Evolutionary conservation across 1,284 basidiomycete species (phyloP).

Genomic region (Leccinum fuscescens): DNA sequence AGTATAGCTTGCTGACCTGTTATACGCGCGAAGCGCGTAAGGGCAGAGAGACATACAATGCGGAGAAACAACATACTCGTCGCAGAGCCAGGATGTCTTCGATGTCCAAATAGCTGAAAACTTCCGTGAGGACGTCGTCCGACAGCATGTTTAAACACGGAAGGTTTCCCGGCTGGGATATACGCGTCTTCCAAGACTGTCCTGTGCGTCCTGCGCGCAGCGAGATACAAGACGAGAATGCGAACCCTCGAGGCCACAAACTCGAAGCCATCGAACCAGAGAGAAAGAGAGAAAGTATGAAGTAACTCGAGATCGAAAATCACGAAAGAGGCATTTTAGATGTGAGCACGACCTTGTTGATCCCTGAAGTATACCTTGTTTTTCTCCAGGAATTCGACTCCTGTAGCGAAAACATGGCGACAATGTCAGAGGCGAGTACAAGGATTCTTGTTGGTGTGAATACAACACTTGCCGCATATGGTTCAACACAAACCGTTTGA

Average conservation of each 20-base stretch:
- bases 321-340: constrained; percentile 21
- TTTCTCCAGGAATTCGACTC: constrained; percentile 11
- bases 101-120: constrained; percentile 47
- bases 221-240: constrained; percentile 17
- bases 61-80: constrained; percentile 37
- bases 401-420: constrained; percentile 24
- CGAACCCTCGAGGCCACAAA: constrained; percentile 24
- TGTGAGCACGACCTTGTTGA: constrained; percentile 17
- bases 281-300: constrained; percentile 8
- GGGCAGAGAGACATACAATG: not conserved
- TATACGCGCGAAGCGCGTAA: constrained; percentile 7
- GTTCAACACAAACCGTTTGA: not conserved
- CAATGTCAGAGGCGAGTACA: constrained; percentile 23
- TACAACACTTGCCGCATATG: constrained; percentile 26
- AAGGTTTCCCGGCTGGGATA: constrained; percentile 18
- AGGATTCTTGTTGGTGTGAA: constrained; percentile 23
- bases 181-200: constrained; percentile 28
- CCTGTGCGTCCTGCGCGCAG: constrained; percentile 10
- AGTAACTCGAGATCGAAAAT: not conserved
- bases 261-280: constrained; percentile 23
- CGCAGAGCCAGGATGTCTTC: constrained; percentile 57
- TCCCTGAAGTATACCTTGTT: constrained; percentile 18
- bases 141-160: constrained; percentile 34
- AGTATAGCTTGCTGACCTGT: constrained; percentile 56
- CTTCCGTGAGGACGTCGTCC: constrained; percentile 47